Evolutionary conservation across 2,329 filamentous ascomycete genomes (phyloP).

Genomic region (Parafenestella ontariensis): DNA sequence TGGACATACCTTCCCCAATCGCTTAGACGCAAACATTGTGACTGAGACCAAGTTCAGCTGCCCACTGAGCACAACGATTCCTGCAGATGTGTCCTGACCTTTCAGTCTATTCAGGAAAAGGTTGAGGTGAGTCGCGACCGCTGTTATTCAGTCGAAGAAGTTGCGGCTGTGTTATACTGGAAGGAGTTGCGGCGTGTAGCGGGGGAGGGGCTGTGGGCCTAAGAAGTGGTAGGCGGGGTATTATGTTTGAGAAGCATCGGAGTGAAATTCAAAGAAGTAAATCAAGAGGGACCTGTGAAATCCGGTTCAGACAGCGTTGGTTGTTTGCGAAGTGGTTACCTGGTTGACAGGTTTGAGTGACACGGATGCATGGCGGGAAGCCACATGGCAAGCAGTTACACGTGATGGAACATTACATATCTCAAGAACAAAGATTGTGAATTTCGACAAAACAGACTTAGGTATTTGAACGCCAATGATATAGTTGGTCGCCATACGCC

Average conservation of each 20-base stretch:
- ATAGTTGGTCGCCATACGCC: slow-evolving; percentile 20
- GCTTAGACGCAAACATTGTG: slow-evolving; percentile 59
- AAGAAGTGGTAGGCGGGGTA: slow-evolving; percentile 4
- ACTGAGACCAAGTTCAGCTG: neutral
- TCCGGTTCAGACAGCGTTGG: neutral
- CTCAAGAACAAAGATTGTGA: neutral
- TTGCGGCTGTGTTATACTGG: neutral
- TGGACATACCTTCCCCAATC: slow-evolving; percentile 55
- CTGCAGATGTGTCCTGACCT: too few relatives aligned
- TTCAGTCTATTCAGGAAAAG: too few relatives aligned
- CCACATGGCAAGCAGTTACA: neutral
- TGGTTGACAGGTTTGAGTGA: neutral
- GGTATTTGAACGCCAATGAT: slow-evolving; percentile 5
- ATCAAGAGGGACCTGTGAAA: neutral
- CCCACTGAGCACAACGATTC: neutral
- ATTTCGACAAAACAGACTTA: neutral
- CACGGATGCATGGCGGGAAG: neutral
- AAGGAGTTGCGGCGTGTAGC: neutral
- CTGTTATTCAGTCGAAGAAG: neutral
- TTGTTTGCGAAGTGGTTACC: neutral
- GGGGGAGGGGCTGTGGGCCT: slow-evolving; percentile 15
- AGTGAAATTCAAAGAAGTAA: neutral
- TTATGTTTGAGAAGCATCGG: neutral
- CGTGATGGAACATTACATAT: neutral
- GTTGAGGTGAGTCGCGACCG: too few relatives aligned